Evolutionary conservation across 345 rosid genomes (phyloP), one percentile per base, ranked within the genome.

Genomic region (Aurinia saxatilis): DNA sequence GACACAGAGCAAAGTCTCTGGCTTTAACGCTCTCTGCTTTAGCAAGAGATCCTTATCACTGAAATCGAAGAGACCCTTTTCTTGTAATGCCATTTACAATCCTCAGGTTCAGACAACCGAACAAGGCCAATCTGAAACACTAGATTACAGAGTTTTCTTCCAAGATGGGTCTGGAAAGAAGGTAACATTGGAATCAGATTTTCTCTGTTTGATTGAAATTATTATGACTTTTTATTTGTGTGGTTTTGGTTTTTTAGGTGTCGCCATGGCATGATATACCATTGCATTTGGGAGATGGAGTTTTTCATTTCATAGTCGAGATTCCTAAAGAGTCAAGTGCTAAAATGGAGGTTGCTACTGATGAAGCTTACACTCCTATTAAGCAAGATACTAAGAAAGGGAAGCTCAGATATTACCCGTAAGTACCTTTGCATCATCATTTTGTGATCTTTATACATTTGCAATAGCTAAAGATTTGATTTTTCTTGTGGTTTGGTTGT

Each of bases 241-340:
- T 27, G 30, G 6, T 27, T 27, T 27, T 27, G 30, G 52, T 40
- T 31, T 27, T 57, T 5, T 50, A 90, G 97, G 77, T 95, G 37
- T 95, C 98, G 59, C 99, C 98, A 10, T 90, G 97, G 97, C 97
- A 95, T 81, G 96, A 84, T 65, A 65, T 95, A 39, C 99, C 96
- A 2, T 56, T 90, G 81, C 82, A 75, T 13, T 67, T 84, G 75
- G 99, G 98, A 6, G 85, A 86, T 74, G 97, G 86, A 14, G 81
- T 75, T 48, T 95, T 75, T 75, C 84, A 86, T 84, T 90, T 79
- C 52, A 52, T 90, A 37, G 96, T 86, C 29, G 97, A 95, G 68
- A 88, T 95, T 51, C 95, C 99, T 31, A 90, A 83, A 75, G 98
- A 86, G 62, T 78, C 97, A 10, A 90, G 88, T 65, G 96, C 96